These are phyloP conservation scores for Cymbidium sinense DNA, from an alignment of 106 monocot species.

Conservation along the genomic window DNA sequence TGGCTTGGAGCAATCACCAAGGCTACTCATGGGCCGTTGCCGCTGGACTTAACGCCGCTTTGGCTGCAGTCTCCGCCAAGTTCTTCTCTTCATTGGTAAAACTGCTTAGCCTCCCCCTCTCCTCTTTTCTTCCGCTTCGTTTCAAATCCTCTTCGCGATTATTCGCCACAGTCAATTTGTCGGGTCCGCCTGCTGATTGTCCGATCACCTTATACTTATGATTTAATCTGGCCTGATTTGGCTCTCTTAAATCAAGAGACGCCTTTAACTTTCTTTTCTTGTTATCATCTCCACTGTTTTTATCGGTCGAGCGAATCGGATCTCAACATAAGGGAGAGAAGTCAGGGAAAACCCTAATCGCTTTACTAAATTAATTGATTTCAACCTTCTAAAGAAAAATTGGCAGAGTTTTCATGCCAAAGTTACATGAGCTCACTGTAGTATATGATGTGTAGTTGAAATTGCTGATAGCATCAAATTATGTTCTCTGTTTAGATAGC, in stretches of 20 bases:
- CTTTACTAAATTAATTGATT: too few relatives aligned
- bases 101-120: neutral
- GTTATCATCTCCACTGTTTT: neutral
- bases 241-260: neutral
- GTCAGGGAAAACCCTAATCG: neutral
- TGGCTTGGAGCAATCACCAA: slow-evolving; percentile 11
- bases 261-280: neutral
- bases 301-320: neutral
- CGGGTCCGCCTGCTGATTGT: neutral
- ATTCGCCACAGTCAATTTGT: neutral
- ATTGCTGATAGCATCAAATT: too few relatives aligned
- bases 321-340: neutral
- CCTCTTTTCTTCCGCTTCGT: neutral
- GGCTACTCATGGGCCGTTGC: slow-evolving; percentile 69
- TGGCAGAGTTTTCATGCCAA: too few relatives aligned
- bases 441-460: too few relatives aligned
- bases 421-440: too few relatives aligned
- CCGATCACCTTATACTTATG: neutral
- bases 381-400: too few relatives aligned
- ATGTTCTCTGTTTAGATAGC: too few relatives aligned
- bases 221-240: neutral
- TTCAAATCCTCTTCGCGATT: neutral
- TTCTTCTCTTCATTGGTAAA: slow-evolving; percentile 41
- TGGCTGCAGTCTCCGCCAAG: slow-evolving; percentile 75
- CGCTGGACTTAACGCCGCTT: slow-evolving; percentile 62